These are phyloP conservation scores for Elongisporangium undulatum DNA, from an alignment of 352 stramenopile genomes.

Conservation along the genomic window DNA sequence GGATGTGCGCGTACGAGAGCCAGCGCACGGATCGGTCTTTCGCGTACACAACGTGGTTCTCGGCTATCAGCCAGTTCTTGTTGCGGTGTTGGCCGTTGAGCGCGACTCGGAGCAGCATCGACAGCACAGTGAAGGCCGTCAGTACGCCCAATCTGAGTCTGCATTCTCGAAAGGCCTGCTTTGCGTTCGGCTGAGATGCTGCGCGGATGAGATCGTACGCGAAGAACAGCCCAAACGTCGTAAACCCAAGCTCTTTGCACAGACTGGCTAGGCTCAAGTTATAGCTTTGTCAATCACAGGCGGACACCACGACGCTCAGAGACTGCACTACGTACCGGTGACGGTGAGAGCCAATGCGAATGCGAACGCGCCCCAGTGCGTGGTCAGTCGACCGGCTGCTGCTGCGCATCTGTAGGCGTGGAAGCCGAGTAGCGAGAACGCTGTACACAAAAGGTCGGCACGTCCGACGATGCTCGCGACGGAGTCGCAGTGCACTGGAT, in stretches of 20 bases:
- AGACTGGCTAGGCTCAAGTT: constrained; percentile 27
- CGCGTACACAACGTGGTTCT: constrained; percentile 68
- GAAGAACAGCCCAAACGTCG: constrained; percentile 54
- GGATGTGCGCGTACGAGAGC: constrained; percentile 68
- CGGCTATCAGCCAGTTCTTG: constrained; percentile 53
- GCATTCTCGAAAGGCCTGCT: background rate
- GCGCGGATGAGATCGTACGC: constrained; percentile 18
- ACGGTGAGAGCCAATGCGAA: constrained; percentile 8
- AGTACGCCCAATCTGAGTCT: background rate
- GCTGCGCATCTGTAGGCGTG: constrained; percentile 25
- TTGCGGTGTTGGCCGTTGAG: constrained; percentile 46
- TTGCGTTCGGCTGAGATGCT: constrained; percentile 7
- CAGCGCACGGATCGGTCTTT: constrained; percentile 11
- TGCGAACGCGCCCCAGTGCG: constrained; percentile 9
- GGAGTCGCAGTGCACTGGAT: constrained; percentile 81
- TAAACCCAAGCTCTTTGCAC: constrained; percentile 78
- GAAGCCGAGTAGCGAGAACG: constrained; percentile 51
- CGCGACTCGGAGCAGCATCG: constrained; percentile 20
- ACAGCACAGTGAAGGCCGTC: constrained; percentile 7
- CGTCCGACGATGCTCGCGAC: constrained; percentile 83
- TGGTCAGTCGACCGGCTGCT: background rate
- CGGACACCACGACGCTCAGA: background rate
- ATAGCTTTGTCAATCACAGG: background rate
- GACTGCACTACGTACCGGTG: constrained; percentile 6
- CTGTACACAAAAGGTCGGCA: constrained; percentile 69